These are phyloP conservation scores for Agapanthus africanus DNA, from an alignment of 106 monocot genomes.

Conservation along the genomic window DNA sequence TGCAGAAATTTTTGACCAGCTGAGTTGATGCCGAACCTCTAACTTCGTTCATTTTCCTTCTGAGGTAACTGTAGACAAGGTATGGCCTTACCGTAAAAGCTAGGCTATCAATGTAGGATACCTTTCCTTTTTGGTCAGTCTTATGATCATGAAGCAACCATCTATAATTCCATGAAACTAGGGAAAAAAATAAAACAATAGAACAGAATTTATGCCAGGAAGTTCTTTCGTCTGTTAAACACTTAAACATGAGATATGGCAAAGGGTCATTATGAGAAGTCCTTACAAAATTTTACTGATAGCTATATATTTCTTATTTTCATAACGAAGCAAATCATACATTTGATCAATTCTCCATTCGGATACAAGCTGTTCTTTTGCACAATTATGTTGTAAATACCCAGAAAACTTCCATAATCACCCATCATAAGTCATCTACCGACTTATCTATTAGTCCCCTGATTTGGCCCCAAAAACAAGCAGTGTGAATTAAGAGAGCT, in stretches of 20 bases:
- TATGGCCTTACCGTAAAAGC: neutral
- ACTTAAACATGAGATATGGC: too few species aligned
- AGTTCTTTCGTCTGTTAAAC: too few species aligned
- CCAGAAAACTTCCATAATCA: neutral
- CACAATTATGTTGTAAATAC: neutral
- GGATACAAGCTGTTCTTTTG: neutral
- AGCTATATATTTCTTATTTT: slow-evolving; percentile 1
- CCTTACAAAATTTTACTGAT: too few species aligned
- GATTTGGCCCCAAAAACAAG: neutral
- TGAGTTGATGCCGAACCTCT: neutral
- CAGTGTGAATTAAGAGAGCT: neutral
- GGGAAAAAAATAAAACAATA: too few species aligned
- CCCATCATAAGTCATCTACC: neutral
- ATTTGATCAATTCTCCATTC: neutral
- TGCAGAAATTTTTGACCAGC: neutral
- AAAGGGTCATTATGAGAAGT: too few species aligned
- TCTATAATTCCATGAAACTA: too few species aligned
- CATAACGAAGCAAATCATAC: neutral
- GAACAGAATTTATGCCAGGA: too few species aligned
- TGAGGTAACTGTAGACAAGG: neutral
- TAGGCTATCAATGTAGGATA: neutral
- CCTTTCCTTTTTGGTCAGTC: neutral
- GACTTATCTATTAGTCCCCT: neutral
- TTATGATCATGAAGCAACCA: neutral
- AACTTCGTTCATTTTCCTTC: neutral